A percentile compares a stretch with the other conserved stretches of the same genome.
Evolutionary conservation across 2,329 filamentous ascomycete genomes (phyloP).

Genomic region (Pyrenophora tritici-repentis): DNA sequence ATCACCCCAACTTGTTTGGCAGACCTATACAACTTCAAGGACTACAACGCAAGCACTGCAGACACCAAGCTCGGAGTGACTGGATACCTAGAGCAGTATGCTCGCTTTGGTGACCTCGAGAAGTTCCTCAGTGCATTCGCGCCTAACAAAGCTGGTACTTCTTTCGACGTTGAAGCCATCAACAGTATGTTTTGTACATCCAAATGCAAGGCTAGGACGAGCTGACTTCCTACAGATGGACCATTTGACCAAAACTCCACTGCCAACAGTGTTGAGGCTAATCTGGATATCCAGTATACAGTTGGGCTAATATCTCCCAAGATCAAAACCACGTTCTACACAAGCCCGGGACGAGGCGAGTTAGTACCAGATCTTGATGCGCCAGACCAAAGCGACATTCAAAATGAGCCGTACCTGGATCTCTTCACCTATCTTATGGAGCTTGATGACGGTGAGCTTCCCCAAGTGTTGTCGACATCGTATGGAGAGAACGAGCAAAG

Average conservation of each 20-base stretch:
- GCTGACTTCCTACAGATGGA: conserved; percentile 24
- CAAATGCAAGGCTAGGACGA: background rate
- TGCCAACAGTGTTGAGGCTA: conserved; percentile 54
- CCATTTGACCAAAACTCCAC: conserved; percentile 43
- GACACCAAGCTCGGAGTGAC: conserved; percentile 51
- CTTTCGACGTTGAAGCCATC: conserved; percentile 52
- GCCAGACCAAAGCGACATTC: conserved; percentile 48
- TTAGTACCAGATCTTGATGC: conserved; percentile 56
- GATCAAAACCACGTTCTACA: conserved; percentile 54
- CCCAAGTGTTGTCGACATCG: conserved; percentile 46
- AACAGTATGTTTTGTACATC: conserved; percentile 43
- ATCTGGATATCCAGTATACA: conserved; percentile 58
- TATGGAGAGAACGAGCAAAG: conserved; percentile 51
- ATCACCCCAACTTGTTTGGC: conserved; percentile 56
- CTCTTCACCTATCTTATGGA: conserved; percentile 45
- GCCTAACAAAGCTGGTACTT: conserved; percentile 49
- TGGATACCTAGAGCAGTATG: conserved; percentile 56
- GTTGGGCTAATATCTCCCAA: conserved; percentile 50
- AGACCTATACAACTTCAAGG: conserved; percentile 52
- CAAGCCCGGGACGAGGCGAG: conserved; percentile 53
- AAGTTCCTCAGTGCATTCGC: conserved; percentile 49
- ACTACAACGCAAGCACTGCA: conserved; percentile 48
- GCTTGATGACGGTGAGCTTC: conserved; percentile 43
- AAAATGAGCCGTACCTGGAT: conserved; percentile 56
- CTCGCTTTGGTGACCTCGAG: conserved; percentile 53